Base-by-base conservation (phyloP, 1,284 basidiomycete species). In the Pseudozyma flocculosa region DNA sequence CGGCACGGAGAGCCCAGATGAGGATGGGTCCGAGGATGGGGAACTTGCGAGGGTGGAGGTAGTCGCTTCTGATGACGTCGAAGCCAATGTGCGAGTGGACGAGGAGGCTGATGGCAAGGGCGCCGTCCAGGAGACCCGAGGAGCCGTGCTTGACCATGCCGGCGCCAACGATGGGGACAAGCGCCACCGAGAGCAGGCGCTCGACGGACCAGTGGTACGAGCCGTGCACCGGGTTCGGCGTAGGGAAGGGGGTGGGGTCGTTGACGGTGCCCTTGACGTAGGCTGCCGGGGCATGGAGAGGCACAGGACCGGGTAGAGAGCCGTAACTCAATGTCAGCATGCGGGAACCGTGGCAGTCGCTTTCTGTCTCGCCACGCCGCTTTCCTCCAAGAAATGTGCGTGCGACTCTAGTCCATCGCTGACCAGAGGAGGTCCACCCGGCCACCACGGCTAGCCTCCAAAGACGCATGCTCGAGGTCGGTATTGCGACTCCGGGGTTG, bases 181-280 rank as follows among this genome's bases (percentile, higher is more conserved):
- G 86, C 22, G 86, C 82, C 0, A 89, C 93, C 1, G 89, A 88
- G 51, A 97, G 84, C 18, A 92, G 83, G 49, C 94, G 88, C 80
- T 98, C 94, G 76, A 97, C 96, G 1, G 91, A 87, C 94, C 94
- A 98, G 84, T 97, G 94, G 80, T 96, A 88, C 2, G 91, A 94
- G 45, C 95, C 94, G 75, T 95, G 89, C 3, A 85, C 80, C 3
- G 70, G 47, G 45, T 66, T 61, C 34, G 91, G 85, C 22, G 86
- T 78, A 26, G 93, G 93, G 83, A 92, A 95, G 19, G 86, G 81
- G 4, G 89, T 90, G 1, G 94, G 90, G 78, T 98, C 94, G 82
- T 98, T 98, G 70, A 93, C 92, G 34, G 90, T 90, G 53, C 94
- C 94, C 80, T 87, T 86, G 82, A 90, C 85, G 79, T 97, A 86